phyloP scores from a whole-genome alignment of 129 eudicot species.

The Centaurea solstitialis region DNA sequence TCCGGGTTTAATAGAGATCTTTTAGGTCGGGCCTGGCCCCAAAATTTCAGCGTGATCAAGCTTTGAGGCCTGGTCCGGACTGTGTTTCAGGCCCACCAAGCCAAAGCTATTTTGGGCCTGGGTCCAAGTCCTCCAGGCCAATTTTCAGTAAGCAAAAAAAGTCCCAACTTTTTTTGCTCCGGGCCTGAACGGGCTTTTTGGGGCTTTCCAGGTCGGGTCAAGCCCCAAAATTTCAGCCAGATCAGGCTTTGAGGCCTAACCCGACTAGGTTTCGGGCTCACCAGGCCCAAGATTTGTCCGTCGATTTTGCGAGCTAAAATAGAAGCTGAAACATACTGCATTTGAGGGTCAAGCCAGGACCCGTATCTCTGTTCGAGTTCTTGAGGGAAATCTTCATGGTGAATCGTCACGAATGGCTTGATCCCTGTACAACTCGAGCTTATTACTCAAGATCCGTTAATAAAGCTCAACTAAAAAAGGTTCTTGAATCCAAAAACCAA shows the following conservation, averaged over 20 bases:
- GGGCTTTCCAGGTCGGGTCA: too few relatives aligned
- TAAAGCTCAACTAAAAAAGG: background rate
- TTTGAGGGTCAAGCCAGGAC: constrained; percentile 69
- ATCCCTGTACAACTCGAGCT: constrained; percentile 46
- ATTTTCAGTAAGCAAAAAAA: too few relatives aligned
- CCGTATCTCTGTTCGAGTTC: constrained; percentile 72
- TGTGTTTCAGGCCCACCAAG: too few relatives aligned
- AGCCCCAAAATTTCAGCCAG: too few relatives aligned
- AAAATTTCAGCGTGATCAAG: too few relatives aligned
- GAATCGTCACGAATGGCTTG: constrained; percentile 75
- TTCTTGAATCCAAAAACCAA: background rate
- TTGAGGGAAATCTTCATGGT: constrained; percentile 74
- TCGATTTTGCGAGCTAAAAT: background rate
- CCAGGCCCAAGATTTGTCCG: background rate
- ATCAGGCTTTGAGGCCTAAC: too few relatives aligned
- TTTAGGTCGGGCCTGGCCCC: background rate
- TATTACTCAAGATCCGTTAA: constrained; percentile 6
- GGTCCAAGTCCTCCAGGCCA: too few relatives aligned
- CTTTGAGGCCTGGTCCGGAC: background rate
- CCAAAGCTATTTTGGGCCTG: too few relatives aligned
- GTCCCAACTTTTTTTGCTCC: too few relatives aligned
- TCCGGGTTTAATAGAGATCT: background rate
- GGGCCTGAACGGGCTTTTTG: too few relatives aligned
- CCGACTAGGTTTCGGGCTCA: background rate
- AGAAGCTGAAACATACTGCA: constrained; percentile 56